A percentile compares a stretch with the other conserved stretches of the same genome.
phyloP scores from a whole-genome alignment of 2,329 filamentous ascomycete genomes.

The Mycosphaerella arachidis region DNA sequence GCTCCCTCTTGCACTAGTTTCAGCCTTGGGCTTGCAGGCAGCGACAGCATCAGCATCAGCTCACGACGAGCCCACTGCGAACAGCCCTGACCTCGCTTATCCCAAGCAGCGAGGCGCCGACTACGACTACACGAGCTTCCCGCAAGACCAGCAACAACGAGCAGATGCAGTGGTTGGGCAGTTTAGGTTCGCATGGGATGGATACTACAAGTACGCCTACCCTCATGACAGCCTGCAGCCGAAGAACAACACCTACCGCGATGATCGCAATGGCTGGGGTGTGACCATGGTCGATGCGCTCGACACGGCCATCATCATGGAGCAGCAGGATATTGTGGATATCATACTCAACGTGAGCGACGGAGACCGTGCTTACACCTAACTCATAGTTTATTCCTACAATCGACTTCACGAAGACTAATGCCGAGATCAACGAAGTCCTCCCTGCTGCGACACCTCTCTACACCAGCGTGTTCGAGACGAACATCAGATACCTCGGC shows the following conservation, averaged over 20 bases:
- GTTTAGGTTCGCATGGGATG: slow-evolving; percentile 67
- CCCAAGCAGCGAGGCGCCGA: slow-evolving; percentile 10
- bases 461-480: slow-evolving; percentile 69
- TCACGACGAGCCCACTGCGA: neutral
- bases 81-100: neutral
- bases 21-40: neutral
- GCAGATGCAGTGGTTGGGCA: slow-evolving; percentile 61
- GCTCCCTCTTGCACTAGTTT: neutral
- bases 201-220: slow-evolving; percentile 40
- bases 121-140: slow-evolving; percentile 16
- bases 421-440: slow-evolving; percentile 33
- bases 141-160: slow-evolving; percentile 29
- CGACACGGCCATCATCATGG: slow-evolving; percentile 75
- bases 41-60: no score
- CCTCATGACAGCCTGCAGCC: slow-evolving; percentile 60
- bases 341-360: slow-evolving; percentile 52
- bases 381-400: slow-evolving; percentile 57
- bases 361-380: slow-evolving; percentile 15
- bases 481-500: slow-evolving; percentile 81
- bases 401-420: slow-evolving; percentile 63
- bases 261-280: slow-evolving; percentile 80
- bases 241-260: slow-evolving; percentile 57
- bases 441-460: slow-evolving; percentile 4
- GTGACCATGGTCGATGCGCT: slow-evolving; percentile 77
- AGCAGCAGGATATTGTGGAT: slow-evolving; percentile 60